Conservation (phyloP, 2,329 filamentous ascomycete species). For the Diaporthe sp. region DNA sequence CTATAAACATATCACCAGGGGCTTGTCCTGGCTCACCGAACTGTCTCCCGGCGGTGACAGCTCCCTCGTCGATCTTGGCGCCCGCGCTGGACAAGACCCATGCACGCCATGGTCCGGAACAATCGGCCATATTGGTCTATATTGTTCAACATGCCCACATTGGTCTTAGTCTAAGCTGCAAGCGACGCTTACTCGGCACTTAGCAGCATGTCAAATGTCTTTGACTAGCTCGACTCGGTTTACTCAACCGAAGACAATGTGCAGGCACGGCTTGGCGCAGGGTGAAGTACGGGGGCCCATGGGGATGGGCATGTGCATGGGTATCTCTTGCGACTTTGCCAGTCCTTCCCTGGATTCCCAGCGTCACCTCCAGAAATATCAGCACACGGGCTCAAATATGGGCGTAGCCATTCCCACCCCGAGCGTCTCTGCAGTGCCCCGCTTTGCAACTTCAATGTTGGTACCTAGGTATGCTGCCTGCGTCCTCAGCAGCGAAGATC, state of each 20-base stretch:
- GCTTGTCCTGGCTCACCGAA: background rate
- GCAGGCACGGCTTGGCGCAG: slow-evolving; percentile 17
- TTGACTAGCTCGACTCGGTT: background rate
- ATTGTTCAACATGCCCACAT: background rate
- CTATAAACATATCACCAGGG: too few species aligned
- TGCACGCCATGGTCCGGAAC: background rate
- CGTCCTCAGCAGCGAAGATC: background rate
- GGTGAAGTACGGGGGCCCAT: background rate
- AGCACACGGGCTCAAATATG: background rate
- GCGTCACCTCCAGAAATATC: background rate
- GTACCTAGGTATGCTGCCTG: background rate
- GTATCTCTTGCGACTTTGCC: background rate
- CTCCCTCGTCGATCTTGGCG: slow-evolving; percentile 2
- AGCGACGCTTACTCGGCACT: background rate
- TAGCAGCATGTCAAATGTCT: background rate
- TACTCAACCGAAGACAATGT: background rate
- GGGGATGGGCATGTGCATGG: background rate
- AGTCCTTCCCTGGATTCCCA: background rate
- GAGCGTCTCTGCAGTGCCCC: too few species aligned
- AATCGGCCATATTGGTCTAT: background rate
- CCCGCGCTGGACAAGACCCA: background rate
- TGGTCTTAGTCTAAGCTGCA: background rate
- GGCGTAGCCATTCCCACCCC: background rate
- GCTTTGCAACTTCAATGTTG: background rate
- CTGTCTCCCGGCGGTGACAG: background rate